Base-by-base conservation (phyloP, 2,329 filamentous ascomycete species). In the Arthrinium phaeospermum region DNA sequence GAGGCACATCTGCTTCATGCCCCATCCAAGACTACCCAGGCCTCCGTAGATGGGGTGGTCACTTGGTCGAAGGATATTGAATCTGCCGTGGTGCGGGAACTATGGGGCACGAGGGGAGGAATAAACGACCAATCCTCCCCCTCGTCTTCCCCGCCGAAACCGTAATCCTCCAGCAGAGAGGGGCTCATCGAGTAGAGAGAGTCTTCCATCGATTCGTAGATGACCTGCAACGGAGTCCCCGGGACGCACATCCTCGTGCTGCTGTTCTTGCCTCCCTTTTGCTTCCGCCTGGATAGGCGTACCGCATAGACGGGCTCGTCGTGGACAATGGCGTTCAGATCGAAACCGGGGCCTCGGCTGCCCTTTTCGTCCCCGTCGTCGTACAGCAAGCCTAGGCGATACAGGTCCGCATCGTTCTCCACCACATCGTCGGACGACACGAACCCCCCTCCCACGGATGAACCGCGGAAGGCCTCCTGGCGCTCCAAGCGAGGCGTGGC, bases 351-450 rank as follows among this genome's bases (percentile, higher is more conserved):
- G 12, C 71, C 74, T 13, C 67, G 76, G 19, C 41, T 64, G 10
- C 19, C 34, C 22, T 64, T 30, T 1, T 37, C 22, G 10, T 22
- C 46, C n/a, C 22, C 75, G 44, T 75, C 76, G 19, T 78, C 76
- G 44, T 78, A 79, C 7, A 79, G 51, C 44, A 80, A 73, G 16
- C 78, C 78, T 19, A 79, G 64, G 14, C 73, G 73, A 49, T 78
- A 78, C 46, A 79, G 61, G 3, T 77, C 77, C 4, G 75, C 71
- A 67, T 79, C 77, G 64, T 75, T 74, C 24, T 73, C 73, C 68
- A 75, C 74, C 0, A 74, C 67, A 49, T 77, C 75, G 12, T 73
- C 74, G 51, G 73, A n/a, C 51, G 71, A 72, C 24, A 70, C 68
- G 70, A 72, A 73, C 1, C 67, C 41, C 34, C 74, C 46, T 13